A percentile compares a stretch with the other conserved stretches of the same genome.
Conservation (phyloP, 345 rosid genomes). For the Brassica cretica region DNA sequence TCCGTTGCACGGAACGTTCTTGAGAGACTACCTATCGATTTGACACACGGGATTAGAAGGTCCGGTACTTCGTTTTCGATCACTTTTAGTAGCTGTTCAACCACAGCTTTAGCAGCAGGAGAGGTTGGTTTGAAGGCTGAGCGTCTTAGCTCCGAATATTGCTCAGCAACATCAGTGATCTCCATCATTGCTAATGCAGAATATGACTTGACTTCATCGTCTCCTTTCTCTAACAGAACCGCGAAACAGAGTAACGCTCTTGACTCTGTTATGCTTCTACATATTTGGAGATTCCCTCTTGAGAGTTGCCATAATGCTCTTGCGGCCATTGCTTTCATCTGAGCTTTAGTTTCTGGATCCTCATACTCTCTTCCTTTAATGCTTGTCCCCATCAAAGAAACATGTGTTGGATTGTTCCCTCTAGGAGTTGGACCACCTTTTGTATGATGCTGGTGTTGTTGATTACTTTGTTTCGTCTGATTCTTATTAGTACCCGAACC, state of each 20-base stretch:
- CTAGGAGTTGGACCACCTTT: slow-evolving; percentile 34
- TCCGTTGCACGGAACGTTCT: slow-evolving; percentile 79
- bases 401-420: slow-evolving; percentile 43
- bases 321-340: slow-evolving; percentile 84
- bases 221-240: slow-evolving; percentile 60
- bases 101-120: slow-evolving; percentile 70
- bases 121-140: slow-evolving; percentile 73
- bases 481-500: slow-evolving; percentile 19
- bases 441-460: slow-evolving; percentile 28
- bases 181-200: slow-evolving; percentile 80
- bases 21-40: slow-evolving; percentile 69
- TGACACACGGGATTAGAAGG: slow-evolving; percentile 56
- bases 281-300: slow-evolving; percentile 58
- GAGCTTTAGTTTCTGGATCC: slow-evolving; percentile 58
- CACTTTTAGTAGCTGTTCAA: slow-evolving; percentile 55
- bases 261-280: slow-evolving; percentile 68
- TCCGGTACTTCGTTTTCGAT: slow-evolving; percentile 57
- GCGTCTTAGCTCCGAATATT: slow-evolving; percentile 59
- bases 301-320: slow-evolving; percentile 70
- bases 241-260: slow-evolving; percentile 72
- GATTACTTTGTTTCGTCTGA: slow-evolving; percentile 28
- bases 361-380: slow-evolving; percentile 63
- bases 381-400: slow-evolving; percentile 54
- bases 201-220: slow-evolving; percentile 59
- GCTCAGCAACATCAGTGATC: slow-evolving; percentile 64